Percentiles rank a stretch among this genome's conserved stretches.
Evolutionary conservation across 495 filamentous ascomycete species (phyloP).

Genomic region (Mytilinidion resinicola): DNA sequence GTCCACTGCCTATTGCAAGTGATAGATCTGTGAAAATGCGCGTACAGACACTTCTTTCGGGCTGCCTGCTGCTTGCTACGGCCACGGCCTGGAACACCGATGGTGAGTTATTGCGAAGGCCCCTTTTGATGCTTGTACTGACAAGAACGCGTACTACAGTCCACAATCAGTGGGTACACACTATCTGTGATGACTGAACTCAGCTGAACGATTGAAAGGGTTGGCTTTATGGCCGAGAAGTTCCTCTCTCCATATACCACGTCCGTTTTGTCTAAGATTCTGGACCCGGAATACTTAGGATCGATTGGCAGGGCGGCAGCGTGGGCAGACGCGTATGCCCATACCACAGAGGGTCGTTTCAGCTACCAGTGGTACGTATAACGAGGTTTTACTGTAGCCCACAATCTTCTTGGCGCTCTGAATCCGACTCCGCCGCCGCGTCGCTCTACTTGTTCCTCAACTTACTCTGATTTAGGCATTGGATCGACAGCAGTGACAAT

Average conservation of each 20-base stretch:
- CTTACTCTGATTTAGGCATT: too few relatives aligned
- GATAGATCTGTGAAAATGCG: not conserved
- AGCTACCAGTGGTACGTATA: slow-evolving; percentile 25
- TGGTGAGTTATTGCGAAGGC: slow-evolving; percentile 1
- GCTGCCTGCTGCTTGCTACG: slow-evolving; percentile 9
- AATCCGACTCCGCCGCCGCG: too few relatives aligned
- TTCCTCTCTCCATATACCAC: slow-evolving; percentile 29
- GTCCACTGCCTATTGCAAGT: too few relatives aligned
- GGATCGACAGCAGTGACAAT: slow-evolving; percentile 18
- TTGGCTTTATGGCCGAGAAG: slow-evolving; percentile 33
- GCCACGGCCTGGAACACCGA: slow-evolving; percentile 30
- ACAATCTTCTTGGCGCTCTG: too few relatives aligned
- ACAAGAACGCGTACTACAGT: slow-evolving; percentile 8
- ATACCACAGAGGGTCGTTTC: slow-evolving; percentile 21
- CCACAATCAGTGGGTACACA: too few relatives aligned
- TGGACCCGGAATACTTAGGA: slow-evolving; percentile 32
- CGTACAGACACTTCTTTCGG: not conserved
- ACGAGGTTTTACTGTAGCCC: too few relatives aligned
- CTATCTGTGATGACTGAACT: too few relatives aligned
- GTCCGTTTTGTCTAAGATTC: slow-evolving; percentile 27
- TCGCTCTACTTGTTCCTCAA: too few relatives aligned
- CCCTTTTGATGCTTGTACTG: not conserved
- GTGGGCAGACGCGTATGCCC: slow-evolving; percentile 31
- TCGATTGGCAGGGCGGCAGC: slow-evolving; percentile 30
- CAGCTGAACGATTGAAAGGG: too few relatives aligned